Evolutionary conservation across 2,329 filamentous ascomycete genomes (phyloP), one percentile per base, ranked within the genome.

Genomic region (Aureobasidium sp.): DNA sequence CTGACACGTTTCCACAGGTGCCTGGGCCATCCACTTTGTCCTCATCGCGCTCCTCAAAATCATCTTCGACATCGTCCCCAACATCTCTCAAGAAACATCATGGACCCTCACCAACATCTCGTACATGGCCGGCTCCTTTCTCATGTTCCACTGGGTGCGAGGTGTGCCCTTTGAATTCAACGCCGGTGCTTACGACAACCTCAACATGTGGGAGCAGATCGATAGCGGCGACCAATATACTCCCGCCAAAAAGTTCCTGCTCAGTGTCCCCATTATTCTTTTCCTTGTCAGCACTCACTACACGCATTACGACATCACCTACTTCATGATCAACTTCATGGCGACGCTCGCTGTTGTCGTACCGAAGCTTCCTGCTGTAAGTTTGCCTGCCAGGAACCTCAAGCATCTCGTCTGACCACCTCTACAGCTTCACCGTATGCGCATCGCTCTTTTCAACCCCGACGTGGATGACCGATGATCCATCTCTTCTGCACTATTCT

Each of bases 201-300:
- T 99, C 72, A 99, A 97, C 80, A 97, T 99, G 94, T 99, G 94
- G 94, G 94, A 99, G 80, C 94, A 99, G 79, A 99, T 99, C 75
- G 94, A 99, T 80, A 95, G 97, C 71, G 94, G 94, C 51, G 94
- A 94, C 70, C 94, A 99, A 76, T 99, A 97, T 79, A 99, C 94
- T 0, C 94, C 94, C 4, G 90, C 94, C 67, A 99, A 99, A 82
- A 99, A 99, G 77, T 99, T 99, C 72, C 82, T 99, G 64, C 86
- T 97, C 69, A 91, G 88, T 71, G 93, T 97, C 37, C 94, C 94
- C 42, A 96, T 99, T 70, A 84, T 92, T 66, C 83, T 99, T 66
- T 99, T 99, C 76, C 83, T 99, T 62, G 82, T 97, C 70, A 97
- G 93, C 83, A 99, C 94, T 27, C 94, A 99, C 77, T 99, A 97